Evolutionary conservation across 306 rosid species (phyloP).

Genomic region (Leucaena leucocephala): DNA sequence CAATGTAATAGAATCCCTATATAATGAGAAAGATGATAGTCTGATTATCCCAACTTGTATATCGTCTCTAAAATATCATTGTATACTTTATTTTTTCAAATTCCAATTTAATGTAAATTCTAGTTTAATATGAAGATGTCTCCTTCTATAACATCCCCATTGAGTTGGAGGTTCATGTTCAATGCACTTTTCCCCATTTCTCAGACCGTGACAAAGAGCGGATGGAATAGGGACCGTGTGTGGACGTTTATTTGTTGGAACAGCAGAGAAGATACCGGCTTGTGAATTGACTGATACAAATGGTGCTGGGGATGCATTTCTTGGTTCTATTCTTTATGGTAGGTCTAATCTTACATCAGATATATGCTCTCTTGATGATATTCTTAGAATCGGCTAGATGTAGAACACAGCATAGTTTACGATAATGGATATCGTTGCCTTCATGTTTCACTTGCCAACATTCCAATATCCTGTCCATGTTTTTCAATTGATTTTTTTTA

Average conservation of each 20-base stretch:
- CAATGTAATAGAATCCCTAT: conserved; percentile 49
- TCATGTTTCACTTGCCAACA: neutral
- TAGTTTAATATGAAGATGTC: conserved; percentile 24
- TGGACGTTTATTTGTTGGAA: conserved; percentile 85
- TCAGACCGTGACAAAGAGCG: conserved; percentile 66
- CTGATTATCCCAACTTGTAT: conserved; percentile 57
- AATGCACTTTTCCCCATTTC: neutral
- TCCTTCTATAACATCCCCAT: neutral
- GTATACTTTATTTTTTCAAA: neutral
- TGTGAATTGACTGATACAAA: conserved; percentile 80
- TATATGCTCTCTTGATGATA: neutral
- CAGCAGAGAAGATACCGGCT: conserved; percentile 86
- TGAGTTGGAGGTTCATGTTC: conserved; percentile 4
- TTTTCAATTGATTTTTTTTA: neutral
- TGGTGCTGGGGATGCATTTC: conserved; percentile 96
- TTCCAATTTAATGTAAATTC: neutral
- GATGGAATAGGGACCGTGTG: conserved; percentile 66
- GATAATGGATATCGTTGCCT: no score
- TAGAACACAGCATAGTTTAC: neutral
- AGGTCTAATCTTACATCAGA: conserved; percentile 30
- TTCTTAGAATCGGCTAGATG: conserved; percentile 4
- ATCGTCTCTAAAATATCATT: conserved; percentile 59
- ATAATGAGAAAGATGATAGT: conserved; percentile 57
- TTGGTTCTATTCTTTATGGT: conserved; percentile 93
- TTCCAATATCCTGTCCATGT: neutral